phyloP scores from a whole-genome alignment of 441 rosid genomes.

The Metrosideros polymorpha region DNA sequence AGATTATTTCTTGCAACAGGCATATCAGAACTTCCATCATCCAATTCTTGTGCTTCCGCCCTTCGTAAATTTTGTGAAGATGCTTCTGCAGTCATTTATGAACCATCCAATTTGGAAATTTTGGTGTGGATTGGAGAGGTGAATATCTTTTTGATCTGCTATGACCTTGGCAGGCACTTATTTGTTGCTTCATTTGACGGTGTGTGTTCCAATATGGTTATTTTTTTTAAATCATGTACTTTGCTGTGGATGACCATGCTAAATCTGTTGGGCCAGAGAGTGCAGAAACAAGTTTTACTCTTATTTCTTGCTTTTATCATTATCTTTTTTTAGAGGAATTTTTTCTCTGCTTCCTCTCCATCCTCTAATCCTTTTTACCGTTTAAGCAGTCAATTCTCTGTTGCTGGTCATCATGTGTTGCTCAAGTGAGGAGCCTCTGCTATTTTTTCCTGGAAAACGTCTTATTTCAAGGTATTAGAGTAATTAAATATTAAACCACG shows the following conservation, averaged over 20 bases:
- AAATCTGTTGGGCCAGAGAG: not conserved
- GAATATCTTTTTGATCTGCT: not conserved
- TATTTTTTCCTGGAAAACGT: not conserved
- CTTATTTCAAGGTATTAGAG: not conserved
- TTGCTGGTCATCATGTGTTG: not conserved
- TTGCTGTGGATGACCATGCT: not conserved
- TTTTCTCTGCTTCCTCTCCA: not conserved
- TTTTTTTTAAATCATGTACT: not conserved
- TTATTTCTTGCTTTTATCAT: not conserved
- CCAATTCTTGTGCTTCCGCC: constrained; percentile 82
- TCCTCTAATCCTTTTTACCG: not conserved
- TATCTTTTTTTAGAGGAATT: not conserved
- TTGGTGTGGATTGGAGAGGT: constrained; percentile 96
- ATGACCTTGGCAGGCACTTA: not conserved
- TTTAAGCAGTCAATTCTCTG: not conserved
- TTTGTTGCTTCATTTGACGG: not conserved
- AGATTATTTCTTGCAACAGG: constrained; percentile 97
- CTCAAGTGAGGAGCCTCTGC: not conserved
- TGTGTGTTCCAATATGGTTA: not conserved
- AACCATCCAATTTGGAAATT: constrained; percentile 84
- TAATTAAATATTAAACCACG: too few relatives aligned
- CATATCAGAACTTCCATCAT: constrained; percentile 64
- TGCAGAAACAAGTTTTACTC: not conserved
- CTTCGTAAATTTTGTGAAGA: constrained; percentile 92
- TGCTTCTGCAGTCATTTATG: constrained; percentile 54